Base-by-base conservation (phyloP, 2,329 filamentous ascomycete species). In the Zymoseptoria crescenta region DNA sequence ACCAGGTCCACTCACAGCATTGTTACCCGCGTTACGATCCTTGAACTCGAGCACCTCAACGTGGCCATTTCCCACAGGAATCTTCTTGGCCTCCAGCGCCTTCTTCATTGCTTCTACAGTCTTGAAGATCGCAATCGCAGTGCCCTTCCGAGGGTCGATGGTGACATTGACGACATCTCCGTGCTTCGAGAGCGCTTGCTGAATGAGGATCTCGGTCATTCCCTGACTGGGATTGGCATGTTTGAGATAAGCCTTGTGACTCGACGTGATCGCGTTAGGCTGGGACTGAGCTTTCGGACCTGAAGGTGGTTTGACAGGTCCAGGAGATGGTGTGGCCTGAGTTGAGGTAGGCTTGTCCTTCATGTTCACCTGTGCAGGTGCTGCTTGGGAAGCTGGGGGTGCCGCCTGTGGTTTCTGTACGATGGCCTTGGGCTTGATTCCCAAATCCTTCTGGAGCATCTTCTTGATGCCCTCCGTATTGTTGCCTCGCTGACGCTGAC, bases 81-180 rank as follows among this genome's bases (percentile, higher is more conserved):
- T 82, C 0, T 89, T 90, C 69, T 91, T 95, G 10, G 88, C 89
- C 16, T 85, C 82, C 69, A 96, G 85, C 4, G 93, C 93, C 69
- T 89, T 91, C 67, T 83, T 83, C 27, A 97, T 79, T 8, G 83
- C 81, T 8, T 86, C 84, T 0, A 87, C 81, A 21, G 91, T 86
- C 8, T 83, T 82, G 75, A 96, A 97, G 63, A 96, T 89, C 48
- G 96, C 87, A 71, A 96, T 96, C 2, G 91, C 93, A 68, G 96
- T 96, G 0, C 91, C 91, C 73, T 96, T 96, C 69, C 92, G 88
- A 73, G 91, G 92, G 72, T 97, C 93, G 56, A 97, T 93, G 68
- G 96, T 93, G 19, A 96, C 89, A 64, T 85, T 87, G 0, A 83
- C 83, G 52, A 96, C 83, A 1, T 82, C 74, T 1, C 93, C 93